Percentiles rank a stretch among this genome's conserved stretches.
Evolutionary conservation across 2,329 filamentous ascomycete genomes (phyloP).

Genomic region (Rachicladosporium sp.): DNA sequence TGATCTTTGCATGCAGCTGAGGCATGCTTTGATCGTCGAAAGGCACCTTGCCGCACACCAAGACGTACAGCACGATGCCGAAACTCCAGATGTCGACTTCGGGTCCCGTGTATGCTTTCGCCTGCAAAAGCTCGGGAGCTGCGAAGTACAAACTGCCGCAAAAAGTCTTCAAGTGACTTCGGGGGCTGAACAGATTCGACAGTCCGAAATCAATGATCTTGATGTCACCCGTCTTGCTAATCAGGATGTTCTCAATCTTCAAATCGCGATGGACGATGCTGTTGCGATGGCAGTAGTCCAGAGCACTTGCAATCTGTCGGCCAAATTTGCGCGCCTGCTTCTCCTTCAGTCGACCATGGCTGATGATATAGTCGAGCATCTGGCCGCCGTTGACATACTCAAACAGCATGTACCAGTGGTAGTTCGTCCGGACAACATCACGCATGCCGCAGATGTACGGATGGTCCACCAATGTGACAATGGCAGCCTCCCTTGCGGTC

Average conservation of each 20-base stretch:
- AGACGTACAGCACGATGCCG: slow-evolving; percentile 90
- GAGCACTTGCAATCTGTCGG: slow-evolving; percentile 86
- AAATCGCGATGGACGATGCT: slow-evolving; percentile 95
- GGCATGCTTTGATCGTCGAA: slow-evolving; percentile 99
- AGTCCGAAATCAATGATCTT: slow-evolving; percentile 98
- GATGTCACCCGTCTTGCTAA: slow-evolving; percentile 97
- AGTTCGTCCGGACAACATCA: slow-evolving; percentile 88
- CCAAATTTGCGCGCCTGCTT: slow-evolving; percentile 97
- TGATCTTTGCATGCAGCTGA: slow-evolving; percentile 95
- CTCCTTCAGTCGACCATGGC: slow-evolving; percentile 91
- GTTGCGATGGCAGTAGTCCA: slow-evolving; percentile 96
- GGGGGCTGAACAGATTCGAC: slow-evolving; percentile 87
- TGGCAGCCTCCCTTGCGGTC: slow-evolving; percentile 88
- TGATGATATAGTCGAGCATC: slow-evolving; percentile 99
- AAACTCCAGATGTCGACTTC: slow-evolving; percentile 99
- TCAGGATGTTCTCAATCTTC: slow-evolving; percentile 98
- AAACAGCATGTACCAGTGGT: slow-evolving; percentile 99
- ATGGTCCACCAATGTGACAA: slow-evolving; percentile 86
- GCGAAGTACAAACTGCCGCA: slow-evolving; percentile 97
- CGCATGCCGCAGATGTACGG: slow-evolving; percentile 93
- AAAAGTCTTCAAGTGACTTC: slow-evolving; percentile 81
- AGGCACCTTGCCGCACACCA: slow-evolving; percentile 94
- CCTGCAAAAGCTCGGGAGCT: slow-evolving; percentile 85
- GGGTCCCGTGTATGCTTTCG: slow-evolving; percentile 85
- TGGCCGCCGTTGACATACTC: slow-evolving; percentile 98